Evolutionary conservation across 1,284 basidiomycete species (phyloP), one percentile per base, ranked within the genome.

Genomic region (Stygiomarasmius scandens): DNA sequence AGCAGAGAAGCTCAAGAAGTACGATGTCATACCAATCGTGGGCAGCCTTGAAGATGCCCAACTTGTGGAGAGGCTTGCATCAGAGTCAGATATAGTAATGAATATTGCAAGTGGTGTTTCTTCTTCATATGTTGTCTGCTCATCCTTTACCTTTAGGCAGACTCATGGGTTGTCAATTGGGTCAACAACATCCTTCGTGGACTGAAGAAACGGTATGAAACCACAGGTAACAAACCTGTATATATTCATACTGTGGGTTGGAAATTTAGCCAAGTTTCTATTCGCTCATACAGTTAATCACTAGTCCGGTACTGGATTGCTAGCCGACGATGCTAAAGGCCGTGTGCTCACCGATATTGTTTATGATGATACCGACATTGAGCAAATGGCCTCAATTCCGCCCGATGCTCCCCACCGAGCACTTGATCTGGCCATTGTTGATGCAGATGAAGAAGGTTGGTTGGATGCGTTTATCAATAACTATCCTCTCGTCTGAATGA

Each of bases 231-330:
- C 6, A 58, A 67, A 2, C 74, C 80, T 1, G 73, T 77, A 46
- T 69, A 81, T 36, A 83, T 85, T 43, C 79, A 84, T 63, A 83
- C 80, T 6, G 29, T 32, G 12, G 12, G n/a, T n/a, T n/a, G n/a
- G 29, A 32, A 6, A 6, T 32, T 32, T 12, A 32, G 12, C 29
- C 6, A 5, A 32, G 6, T 32, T 32, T 32, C 29, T 32, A 32
- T 32, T 5, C 12, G 29, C 29, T 32, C 29, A 32, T 32, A 12
- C 5, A 12, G 29, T 12, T 12, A 32, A 6, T 32, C 12, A 5
- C 6, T 32, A 32, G 29, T 32, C 29, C 29, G 29, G 29, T 6
- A 12, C 29, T 6, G 29, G 29, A 12, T 5, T 32, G 6, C 12
- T 32, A 5, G 54, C 61, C 24, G 74, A 78, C 49, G 54, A 69